Percentiles rank a stretch among this genome's conserved stretches.
Evolutionary conservation across 768 basidiomycete genomes (phyloP).

Genomic region (Termitomyces sp.): DNA sequence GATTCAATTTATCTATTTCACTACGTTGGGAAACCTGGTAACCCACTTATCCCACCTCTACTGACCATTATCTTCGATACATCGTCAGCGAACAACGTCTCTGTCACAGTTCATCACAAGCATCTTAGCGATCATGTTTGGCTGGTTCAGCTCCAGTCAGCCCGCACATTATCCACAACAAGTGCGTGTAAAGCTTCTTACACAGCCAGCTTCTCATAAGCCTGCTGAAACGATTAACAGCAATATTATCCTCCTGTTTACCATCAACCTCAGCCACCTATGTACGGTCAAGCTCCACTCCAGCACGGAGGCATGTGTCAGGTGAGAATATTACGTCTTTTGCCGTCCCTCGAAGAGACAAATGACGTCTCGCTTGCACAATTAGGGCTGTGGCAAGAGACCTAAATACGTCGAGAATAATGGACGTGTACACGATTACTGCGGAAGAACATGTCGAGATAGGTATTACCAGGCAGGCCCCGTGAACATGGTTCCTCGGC

Average conservation of each 20-base stretch:
- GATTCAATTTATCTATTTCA: not conserved
- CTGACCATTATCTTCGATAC: not conserved
- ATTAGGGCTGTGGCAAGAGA: not conserved
- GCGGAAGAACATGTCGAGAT: not conserved
- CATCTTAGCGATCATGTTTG: not conserved
- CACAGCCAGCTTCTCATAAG: not conserved
- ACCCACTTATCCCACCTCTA: not conserved
- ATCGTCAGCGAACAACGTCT: not conserved
- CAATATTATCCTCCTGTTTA: not conserved
- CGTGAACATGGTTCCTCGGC: conserved; percentile 5
- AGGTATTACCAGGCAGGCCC: not conserved
- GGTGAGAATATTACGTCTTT: not conserved
- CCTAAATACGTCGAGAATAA: not conserved
- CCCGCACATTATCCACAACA: not conserved
- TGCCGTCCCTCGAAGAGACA: no score
- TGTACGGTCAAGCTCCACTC: not conserved
- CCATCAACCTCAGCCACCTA: not conserved
- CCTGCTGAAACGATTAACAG: not conserved
- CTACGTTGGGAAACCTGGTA: not conserved
- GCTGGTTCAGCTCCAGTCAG: not conserved
- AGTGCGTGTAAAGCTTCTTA: not conserved
- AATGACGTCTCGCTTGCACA: not conserved
- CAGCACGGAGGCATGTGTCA: not conserved
- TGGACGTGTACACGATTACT: conserved; percentile 4
- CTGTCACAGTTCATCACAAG: not conserved